A percentile compares a stretch with the other conserved stretches of the same genome.
These are phyloP conservation scores for Aspergillus alliaceus DNA, from an alignment of 2,329 filamentous ascomycete species.

Conservation along the genomic window DNA sequence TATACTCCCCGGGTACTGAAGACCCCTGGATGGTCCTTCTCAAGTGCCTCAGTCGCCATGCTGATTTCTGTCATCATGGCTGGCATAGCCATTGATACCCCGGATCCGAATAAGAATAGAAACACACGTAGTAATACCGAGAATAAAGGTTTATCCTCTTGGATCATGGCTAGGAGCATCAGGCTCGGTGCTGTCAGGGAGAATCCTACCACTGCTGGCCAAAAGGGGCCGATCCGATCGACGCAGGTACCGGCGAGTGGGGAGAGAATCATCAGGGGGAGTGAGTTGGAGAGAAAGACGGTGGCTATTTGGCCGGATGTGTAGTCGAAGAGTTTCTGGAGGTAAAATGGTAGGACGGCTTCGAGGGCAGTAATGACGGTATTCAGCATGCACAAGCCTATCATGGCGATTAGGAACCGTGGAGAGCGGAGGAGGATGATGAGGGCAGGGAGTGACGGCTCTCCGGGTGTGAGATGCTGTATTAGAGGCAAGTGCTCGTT, in stretches of 20 bases:
- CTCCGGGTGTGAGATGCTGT: conserved; percentile 17
- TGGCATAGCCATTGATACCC: conserved; percentile 59
- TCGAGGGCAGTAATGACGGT: conserved; percentile 12
- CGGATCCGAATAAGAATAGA: conserved; percentile 9
- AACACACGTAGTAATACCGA: conserved; percentile 7
- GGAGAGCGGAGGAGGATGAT: conserved; percentile 24
- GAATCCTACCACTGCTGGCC: conserved; percentile 8
- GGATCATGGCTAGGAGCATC: conserved; percentile 9
- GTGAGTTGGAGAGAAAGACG: conserved; percentile 7
- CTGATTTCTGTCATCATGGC: conserved; percentile 49
- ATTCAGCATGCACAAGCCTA: conserved; percentile 9
- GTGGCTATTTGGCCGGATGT: conserved; percentile 5
- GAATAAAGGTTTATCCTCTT: neutral
- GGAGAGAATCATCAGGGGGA: conserved; percentile 6
- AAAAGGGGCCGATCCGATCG: conserved; percentile 8
- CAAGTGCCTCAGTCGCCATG: conserved; percentile 45
- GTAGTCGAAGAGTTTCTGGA: conserved; percentile 6
- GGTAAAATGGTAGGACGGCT: conserved; percentile 9
- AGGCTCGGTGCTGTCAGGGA: conserved; percentile 5
- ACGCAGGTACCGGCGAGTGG: conserved; percentile 6
- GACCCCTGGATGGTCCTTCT: conserved; percentile 48
- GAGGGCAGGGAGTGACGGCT: conserved; percentile 34
- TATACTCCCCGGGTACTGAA: conserved; percentile 48
- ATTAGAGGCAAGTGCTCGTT: neutral
- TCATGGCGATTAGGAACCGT: conserved; percentile 53